Percentiles rank a stretch among this genome's conserved stretches.
Conservation (phyloP, 208 protist genomes). For the Blechomonas ayalai region DNA sequence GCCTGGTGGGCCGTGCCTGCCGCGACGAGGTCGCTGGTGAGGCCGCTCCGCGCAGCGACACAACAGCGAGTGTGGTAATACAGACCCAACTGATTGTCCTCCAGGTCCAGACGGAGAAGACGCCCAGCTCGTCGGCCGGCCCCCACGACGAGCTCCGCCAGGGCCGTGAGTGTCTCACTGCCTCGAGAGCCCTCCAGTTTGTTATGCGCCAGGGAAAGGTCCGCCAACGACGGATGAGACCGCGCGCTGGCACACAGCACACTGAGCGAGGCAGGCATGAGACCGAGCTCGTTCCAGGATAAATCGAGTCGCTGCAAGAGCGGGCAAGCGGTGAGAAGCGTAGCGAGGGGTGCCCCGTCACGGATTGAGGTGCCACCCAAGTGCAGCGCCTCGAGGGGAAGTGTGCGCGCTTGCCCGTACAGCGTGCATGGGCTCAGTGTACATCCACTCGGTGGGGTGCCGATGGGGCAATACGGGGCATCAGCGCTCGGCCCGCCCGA, state of each 20-base stretch:
- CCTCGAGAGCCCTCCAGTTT: constrained; percentile 22
- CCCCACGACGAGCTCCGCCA: constrained; percentile 44
- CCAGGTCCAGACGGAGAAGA: constrained; percentile 11
- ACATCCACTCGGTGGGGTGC: too few species aligned
- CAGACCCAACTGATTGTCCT: constrained; percentile 16
- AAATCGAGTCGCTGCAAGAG: constrained; percentile 25
- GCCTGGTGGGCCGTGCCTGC: too few species aligned
- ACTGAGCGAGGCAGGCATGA: constrained; percentile 10
- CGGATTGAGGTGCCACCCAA: constrained; percentile 17
- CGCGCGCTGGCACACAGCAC: constrained; percentile 21
- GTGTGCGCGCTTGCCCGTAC: too few species aligned
- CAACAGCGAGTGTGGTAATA: neutral
- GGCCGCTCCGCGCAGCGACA: neutral
- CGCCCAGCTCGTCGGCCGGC: constrained; percentile 7
- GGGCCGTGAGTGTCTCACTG: constrained; percentile 13
- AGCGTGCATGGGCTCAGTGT: too few species aligned
- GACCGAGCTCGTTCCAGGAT: constrained; percentile 39
- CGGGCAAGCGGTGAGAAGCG: constrained; percentile 15
- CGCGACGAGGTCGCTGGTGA: too few species aligned
- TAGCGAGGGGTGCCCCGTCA: constrained; percentile 24
- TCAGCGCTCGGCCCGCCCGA: constrained; percentile 2
- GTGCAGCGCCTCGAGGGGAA: constrained; percentile 3
- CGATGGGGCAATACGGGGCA: too few species aligned
- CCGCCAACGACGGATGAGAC: constrained; percentile 21
- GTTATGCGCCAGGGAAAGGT: constrained; percentile 29